phyloP scores from a whole-genome alignment of 192 early-diverging fungal genomes.

The Phycomyces blakesleeanus region DNA sequence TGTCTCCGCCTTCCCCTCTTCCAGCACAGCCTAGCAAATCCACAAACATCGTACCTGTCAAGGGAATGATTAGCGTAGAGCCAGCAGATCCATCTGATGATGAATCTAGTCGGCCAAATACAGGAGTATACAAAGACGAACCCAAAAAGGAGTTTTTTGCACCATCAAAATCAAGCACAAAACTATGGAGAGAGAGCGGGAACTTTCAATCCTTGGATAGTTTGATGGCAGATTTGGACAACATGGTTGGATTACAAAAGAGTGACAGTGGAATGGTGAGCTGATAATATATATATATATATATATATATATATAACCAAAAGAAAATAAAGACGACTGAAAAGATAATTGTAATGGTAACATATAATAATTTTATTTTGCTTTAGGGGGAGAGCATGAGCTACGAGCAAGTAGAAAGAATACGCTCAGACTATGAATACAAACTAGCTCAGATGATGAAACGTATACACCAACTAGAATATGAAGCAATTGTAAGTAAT shows the following conservation, averaged over 20 bases:
- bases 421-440: slow-evolving; percentile 58
- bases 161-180: too few relatives aligned
- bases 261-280: neutral
- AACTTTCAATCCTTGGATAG: slow-evolving; percentile 65
- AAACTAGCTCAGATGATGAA: slow-evolving; percentile 56
- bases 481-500: slow-evolving; percentile 44
- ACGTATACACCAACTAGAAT: slow-evolving; percentile 65
- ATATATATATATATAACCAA: neutral
- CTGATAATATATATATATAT: too few relatives aligned
- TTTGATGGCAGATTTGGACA: slow-evolving; percentile 72
- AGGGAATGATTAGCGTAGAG: slow-evolving; percentile 30
- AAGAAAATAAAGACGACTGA: too few relatives aligned
- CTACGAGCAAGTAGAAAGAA: slow-evolving; percentile 34
- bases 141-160: too few relatives aligned
- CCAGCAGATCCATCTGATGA: slow-evolving; percentile 18
- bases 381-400: slow-evolving; percentile 9
- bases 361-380: slow-evolving; percentile 7
- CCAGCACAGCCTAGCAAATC: slow-evolving; percentile 29
- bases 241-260: slow-evolving; percentile 45
- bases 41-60: slow-evolving; percentile 35
- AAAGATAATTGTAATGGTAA: too few relatives aligned
- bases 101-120: neutral
- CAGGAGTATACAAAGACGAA: neutral
- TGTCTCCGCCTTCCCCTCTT: neutral
- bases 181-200: too few relatives aligned